Conservation (phyloP, 1,284 basidiomycete genomes). For the Boletellus sp. region DNA sequence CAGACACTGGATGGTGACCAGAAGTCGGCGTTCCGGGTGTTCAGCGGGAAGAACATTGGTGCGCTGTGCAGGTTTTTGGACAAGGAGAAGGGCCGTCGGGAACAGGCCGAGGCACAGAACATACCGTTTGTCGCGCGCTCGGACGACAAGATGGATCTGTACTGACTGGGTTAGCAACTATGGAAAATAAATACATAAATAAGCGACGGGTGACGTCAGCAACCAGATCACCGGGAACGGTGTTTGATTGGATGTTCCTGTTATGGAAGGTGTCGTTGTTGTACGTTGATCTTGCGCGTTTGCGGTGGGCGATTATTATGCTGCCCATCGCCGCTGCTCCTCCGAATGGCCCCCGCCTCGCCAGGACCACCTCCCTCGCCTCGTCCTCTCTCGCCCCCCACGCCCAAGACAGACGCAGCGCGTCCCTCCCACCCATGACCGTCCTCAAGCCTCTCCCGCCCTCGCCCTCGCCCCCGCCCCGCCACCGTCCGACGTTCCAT, state of each 20-base stretch:
- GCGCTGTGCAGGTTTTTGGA: constrained; percentile 64
- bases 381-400: constrained; percentile 36
- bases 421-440: constrained; percentile 34
- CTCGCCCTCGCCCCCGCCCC: constrained; percentile 4
- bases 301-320: not conserved
- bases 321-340: constrained; percentile 40
- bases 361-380: constrained; percentile 37
- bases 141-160: constrained; percentile 60
- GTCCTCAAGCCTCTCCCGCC: constrained; percentile 16
- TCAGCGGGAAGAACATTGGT: constrained; percentile 68
- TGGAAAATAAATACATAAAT: not conserved
- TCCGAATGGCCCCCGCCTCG: constrained; percentile 44
- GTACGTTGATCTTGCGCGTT: constrained; percentile 3
- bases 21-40: constrained; percentile 78
- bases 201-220: constrained; percentile 15
- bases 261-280: constrained; percentile 11
- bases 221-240: constrained; percentile 9
- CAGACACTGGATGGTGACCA: constrained; percentile 58
- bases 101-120: constrained; percentile 54
- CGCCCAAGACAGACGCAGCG: constrained; percentile 27
- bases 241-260: not conserved
- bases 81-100: constrained; percentile 57
- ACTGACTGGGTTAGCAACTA: constrained; percentile 31
- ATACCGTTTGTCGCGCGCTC: constrained; percentile 55
- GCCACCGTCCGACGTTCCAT: constrained; percentile 34